Conservation (phyloP, 1,284 basidiomycete genomes). For the Athelia psychrophila region DNA sequence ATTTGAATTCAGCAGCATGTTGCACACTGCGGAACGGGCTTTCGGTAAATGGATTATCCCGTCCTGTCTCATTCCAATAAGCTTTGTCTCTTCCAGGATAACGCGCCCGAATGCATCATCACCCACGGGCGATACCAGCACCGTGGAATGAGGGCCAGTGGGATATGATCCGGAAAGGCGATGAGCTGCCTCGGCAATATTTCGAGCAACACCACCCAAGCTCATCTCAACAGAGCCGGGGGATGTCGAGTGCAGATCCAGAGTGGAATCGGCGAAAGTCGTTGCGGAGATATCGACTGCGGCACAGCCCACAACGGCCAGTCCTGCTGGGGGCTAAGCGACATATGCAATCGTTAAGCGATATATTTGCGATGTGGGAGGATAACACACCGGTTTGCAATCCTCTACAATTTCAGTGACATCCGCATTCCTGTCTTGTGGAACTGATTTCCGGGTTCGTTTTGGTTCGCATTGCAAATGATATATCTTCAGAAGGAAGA, state of each 20-base stretch:
- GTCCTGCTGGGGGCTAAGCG: slow-evolving; percentile 23
- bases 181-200: slow-evolving; percentile 89
- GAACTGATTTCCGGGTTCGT: background rate
- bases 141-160: slow-evolving; percentile 25
- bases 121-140: slow-evolving; percentile 61
- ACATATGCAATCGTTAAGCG: background rate
- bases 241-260: slow-evolving; percentile 64
- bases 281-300: slow-evolving; percentile 83
- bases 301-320: slow-evolving; percentile 79
- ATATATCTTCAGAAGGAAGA: background rate
- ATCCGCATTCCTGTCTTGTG: background rate
- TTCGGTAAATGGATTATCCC: slow-evolving; percentile 55
- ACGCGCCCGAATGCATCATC: slow-evolving; percentile 70
- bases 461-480: background rate
- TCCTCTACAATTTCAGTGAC: background rate
- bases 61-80: slow-evolving; percentile 77
- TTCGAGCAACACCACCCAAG: slow-evolving; percentile 91
- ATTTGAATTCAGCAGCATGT: slow-evolving; percentile 71
- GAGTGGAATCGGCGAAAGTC: slow-evolving; percentile 23
- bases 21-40: slow-evolving; percentile 75
- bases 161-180: slow-evolving; percentile 46
- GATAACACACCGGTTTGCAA: background rate
- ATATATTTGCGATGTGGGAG: background rate
- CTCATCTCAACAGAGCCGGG: slow-evolving; percentile 77
- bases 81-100: slow-evolving; percentile 52